phyloP scores from a whole-genome alignment of 129 eudicot genomes.

The Arctium minus region DNA sequence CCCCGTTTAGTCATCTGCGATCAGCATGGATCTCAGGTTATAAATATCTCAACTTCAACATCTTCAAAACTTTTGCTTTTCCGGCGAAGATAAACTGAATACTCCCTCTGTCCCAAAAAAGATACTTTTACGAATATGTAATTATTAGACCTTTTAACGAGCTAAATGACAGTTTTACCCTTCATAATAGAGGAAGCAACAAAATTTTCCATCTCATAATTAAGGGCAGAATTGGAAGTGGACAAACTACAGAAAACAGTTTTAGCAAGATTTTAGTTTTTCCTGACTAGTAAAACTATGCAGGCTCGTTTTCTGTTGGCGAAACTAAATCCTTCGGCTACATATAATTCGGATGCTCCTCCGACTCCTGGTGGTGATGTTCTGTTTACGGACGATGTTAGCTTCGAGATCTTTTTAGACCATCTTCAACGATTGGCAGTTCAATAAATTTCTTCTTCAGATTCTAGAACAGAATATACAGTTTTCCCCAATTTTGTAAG shows the following conservation, averaged over 20 bases:
- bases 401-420: constrained; percentile 90
- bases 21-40: constrained; percentile 98
- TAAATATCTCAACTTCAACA: neutral
- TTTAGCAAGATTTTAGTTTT: neutral
- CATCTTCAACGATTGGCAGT: constrained; percentile 97
- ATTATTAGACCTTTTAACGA: neutral
- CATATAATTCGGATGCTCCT: constrained; percentile 81
- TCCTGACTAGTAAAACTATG: neutral
- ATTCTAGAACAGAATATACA: constrained; percentile 30
- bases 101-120: neutral
- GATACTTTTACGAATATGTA: too few relatives aligned
- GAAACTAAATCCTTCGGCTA: constrained; percentile 92
- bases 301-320: constrained; percentile 99
- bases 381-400: constrained; percentile 93
- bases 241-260: neutral
- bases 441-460: constrained; percentile 49
- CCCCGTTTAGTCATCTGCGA: constrained; percentile 95
- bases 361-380: constrained; percentile 80
- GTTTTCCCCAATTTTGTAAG: constrained; percentile 54
- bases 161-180: neutral
- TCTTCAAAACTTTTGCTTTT: neutral
- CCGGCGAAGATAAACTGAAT: neutral
- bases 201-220: neutral
- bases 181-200: neutral
- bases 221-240: neutral